These are phyloP conservation scores for Coniophora puteana DNA, from an alignment of 1,284 basidiomycete species.

Conservation along the genomic window DNA sequence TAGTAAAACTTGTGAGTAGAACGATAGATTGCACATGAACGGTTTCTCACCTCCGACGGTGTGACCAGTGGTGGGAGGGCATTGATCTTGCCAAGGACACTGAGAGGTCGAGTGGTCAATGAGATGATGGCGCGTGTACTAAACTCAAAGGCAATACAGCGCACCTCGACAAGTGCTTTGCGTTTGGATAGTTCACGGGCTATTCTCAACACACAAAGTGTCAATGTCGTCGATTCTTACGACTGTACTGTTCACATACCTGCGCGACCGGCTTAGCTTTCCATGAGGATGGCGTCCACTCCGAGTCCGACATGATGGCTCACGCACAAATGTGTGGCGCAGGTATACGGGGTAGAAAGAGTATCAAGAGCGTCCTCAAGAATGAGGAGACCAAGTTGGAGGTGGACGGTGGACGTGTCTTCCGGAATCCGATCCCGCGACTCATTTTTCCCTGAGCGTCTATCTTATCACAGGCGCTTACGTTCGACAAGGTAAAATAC, in stretches of 20 bases:
- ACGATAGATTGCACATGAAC: not conserved
- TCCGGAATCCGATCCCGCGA: no score
- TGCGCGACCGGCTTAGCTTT: constrained; percentile 47
- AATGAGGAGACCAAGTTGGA: no score
- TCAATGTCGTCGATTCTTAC: constrained; percentile 5
- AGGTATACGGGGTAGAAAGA: no score
- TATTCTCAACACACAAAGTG: constrained; percentile 11
- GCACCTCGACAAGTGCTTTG: constrained; percentile 29
- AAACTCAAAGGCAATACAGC: constrained; percentile 4
- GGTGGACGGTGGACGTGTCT: no score
- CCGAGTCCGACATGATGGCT: not conserved
- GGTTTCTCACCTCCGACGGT: constrained; percentile 72
- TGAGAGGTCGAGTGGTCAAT: constrained; percentile 22
- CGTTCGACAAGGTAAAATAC: no score
- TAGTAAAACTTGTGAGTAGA: constrained; percentile 27
- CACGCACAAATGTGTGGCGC: not conserved
- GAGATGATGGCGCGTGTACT: not conserved
- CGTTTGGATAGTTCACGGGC: constrained; percentile 34
- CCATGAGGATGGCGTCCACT: constrained; percentile 55
- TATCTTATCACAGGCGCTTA: no score
- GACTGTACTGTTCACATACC: constrained; percentile 24
- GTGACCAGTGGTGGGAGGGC: constrained; percentile 86
- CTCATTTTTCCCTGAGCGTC: no score
- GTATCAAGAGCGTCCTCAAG: no score
- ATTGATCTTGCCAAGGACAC: constrained; percentile 74